Evolutionary conservation across 176 grass and related monocot genomes (phyloP), one percentile per base, ranked within the genome.

Genomic region (Zoysia pacifica): DNA sequence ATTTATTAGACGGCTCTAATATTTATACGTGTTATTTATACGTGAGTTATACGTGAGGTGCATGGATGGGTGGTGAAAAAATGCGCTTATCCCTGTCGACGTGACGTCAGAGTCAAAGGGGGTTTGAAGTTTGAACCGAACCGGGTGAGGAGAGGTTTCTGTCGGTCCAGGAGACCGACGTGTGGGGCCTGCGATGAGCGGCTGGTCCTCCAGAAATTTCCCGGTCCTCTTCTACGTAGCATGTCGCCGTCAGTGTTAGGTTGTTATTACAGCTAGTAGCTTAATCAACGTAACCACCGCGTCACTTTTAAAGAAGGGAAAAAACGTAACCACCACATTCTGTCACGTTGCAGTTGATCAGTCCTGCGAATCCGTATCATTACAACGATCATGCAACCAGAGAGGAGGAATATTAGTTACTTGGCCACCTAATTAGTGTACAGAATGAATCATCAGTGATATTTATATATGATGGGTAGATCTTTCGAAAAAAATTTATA

Each of bases 261-360:
- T 76, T 9, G 18, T 2, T 62, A 10, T 10, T 36, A 62, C 2
- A 7, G 15, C 6, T 19, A 6, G 6, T 9, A 11, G 59, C 20
- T 36, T 62, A 11, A 61, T 61, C 11, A 62, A n/a, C 69, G 69
- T 88, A 88, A 88, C 81, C 52, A 88, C 86, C 70, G 9, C 55
- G 2, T 62, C 59, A 11, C 59, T 62, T 62, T 62, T 36, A 2
- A 62, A 62, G 20, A 2, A 3, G 8, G 11, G 19, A 59, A 35
- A 61, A 35, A 69, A n/a, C 62, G 75, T 88, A 88, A 88, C 81
- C 52, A 88, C 86, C 76, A 80, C 81, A 84, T 88, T 55, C 52
- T 12, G 10, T 44, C 75, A 83, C 75, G 86, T 79, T 69, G 76
- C 7, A 16, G 19, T 78, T 7, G 45, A 55, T 28, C 28, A 28